Conservation (phyloP, 2,329 filamentous ascomycete species). For the Coleophoma crateriformis region DNA sequence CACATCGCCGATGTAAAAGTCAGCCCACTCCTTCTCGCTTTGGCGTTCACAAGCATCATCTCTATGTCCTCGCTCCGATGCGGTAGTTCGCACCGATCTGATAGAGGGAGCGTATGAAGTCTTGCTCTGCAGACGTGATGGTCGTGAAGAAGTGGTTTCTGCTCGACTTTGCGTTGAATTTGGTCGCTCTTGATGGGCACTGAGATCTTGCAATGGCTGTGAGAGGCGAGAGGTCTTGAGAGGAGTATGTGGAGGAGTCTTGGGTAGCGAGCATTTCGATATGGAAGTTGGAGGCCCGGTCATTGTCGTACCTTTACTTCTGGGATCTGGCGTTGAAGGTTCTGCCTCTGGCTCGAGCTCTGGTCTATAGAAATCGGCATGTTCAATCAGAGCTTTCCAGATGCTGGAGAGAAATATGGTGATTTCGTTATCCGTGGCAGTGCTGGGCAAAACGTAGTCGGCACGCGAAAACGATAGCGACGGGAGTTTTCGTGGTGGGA, state of each 20-base stretch:
- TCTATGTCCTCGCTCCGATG: conserved; percentile 4
- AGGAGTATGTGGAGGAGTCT: background rate
- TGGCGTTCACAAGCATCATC: background rate
- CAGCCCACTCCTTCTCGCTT: conserved; percentile 20
- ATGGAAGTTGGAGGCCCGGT: conserved; percentile 3
- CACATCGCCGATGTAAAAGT: conserved; percentile 24
- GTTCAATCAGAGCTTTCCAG: conserved; percentile 41
- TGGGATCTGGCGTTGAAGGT: conserved; percentile 8
- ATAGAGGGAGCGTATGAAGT: conserved; percentile 5
- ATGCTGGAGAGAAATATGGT: conserved; percentile 47
- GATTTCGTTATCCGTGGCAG: conserved; percentile 48
- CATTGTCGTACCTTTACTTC: conserved; percentile 3
- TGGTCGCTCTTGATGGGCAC: background rate
- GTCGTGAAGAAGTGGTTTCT: background rate
- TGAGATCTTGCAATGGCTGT: background rate
- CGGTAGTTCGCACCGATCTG: conserved; percentile 7
- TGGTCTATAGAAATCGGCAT: conserved; percentile 39
- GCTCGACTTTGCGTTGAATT: background rate
- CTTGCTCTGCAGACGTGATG: background rate
- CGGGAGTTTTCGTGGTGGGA: conserved; percentile 12
- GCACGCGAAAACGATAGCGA: conserved; percentile 38
- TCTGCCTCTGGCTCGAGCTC: conserved; percentile 24
- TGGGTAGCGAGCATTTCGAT: background rate
- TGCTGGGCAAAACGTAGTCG: conserved; percentile 51
- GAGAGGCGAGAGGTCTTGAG: background rate